A percentile compares a stretch with the other conserved stretches of the same genome.
These are phyloP conservation scores for Trichoderma sp. DNA, from an alignment of 2,329 filamentous ascomycete genomes.

Conservation along the genomic window DNA sequence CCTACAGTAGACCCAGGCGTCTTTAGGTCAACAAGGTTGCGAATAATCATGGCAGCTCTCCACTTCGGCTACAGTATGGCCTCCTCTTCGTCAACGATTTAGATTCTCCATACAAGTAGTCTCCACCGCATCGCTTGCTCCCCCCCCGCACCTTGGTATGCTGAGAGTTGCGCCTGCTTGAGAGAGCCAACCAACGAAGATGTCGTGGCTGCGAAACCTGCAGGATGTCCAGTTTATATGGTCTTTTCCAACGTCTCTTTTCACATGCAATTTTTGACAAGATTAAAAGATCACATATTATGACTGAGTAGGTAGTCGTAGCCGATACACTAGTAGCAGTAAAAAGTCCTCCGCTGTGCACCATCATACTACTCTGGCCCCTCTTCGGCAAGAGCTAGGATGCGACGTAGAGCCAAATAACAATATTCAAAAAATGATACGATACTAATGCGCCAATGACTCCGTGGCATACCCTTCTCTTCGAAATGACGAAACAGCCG, in stretches of 20 bases:
- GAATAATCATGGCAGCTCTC: slow-evolving; percentile 15
- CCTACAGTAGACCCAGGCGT: slow-evolving; percentile 1
- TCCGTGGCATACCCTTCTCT: slow-evolving; percentile 1
- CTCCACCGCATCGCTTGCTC: neutral
- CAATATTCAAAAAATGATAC: slow-evolving; percentile 19
- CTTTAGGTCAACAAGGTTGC: neutral
- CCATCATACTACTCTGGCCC: neutral
- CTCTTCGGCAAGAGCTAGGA: slow-evolving; percentile 8
- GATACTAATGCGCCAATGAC: slow-evolving; percentile 4
- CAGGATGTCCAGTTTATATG: neutral
- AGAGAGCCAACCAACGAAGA: neutral
- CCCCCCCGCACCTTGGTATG: neutral
- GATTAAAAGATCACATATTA: neutral
- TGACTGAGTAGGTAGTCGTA: neutral
- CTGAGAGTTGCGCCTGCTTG: neutral
- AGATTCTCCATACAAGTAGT: slow-evolving; percentile 1
- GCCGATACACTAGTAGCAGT: neutral
- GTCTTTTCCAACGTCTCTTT: slow-evolving; percentile 2
- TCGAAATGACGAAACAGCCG: slow-evolving; percentile 1
- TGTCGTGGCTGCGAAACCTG: neutral
- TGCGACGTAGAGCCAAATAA: neutral
- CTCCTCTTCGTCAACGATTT: slow-evolving; percentile 17
- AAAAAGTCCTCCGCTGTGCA: neutral
- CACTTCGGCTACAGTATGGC: neutral
- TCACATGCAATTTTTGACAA: slow-evolving; percentile 18